Evolutionary conservation across 495 filamentous ascomycete species (phyloP), one percentile per base, ranked within the genome.

Genomic region (Pyronema domesticum): DNA sequence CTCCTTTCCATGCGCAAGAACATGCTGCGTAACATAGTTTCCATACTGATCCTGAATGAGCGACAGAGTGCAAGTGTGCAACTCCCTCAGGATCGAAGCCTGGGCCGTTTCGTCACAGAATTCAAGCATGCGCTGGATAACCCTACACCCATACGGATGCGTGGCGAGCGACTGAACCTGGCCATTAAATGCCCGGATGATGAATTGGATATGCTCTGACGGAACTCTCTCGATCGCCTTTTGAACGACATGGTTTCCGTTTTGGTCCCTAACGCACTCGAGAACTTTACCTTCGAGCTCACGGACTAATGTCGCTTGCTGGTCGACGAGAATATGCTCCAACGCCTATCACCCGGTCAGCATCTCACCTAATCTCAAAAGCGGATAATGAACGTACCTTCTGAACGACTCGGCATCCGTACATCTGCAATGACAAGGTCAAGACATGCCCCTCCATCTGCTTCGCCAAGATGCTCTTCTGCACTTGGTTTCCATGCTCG

Each of bases 211-310:
- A 57, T 91, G 80, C 55, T 85, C 76, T 0, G 79, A 74, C 1
- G 85, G 85, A 4, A 95, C 82, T 46, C 86, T 73, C 64, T 94
- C 86, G 58, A 98, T 89, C 37, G 86, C 83, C 67, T 94, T 95
- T 63, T 96, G 93, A 44, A 98, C 81, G 37, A 98, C 91, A 59
- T 96, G 93, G 66, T 98, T 98, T 37, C 91, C 91, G 55, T 98
- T 91, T 64, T 88, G 83, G 58, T 94, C 84, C 53, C 82, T 85
- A 49, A 95, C 81, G 56, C 89, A 86, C 55, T 78, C 76, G 35
- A 93, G 61, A 11, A 98, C 79, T 57, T 87, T 72, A n/a, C 74
- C 66, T 59, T 87, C 80, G 3, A 98, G 73, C 66, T 96, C 91
- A 60, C 80, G 80, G 7, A 94, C 82, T 59, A 98, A 74, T 19